Conservation (phyloP, 768 basidiomycete genomes). For the Leccinum subgranulosum region DNA sequence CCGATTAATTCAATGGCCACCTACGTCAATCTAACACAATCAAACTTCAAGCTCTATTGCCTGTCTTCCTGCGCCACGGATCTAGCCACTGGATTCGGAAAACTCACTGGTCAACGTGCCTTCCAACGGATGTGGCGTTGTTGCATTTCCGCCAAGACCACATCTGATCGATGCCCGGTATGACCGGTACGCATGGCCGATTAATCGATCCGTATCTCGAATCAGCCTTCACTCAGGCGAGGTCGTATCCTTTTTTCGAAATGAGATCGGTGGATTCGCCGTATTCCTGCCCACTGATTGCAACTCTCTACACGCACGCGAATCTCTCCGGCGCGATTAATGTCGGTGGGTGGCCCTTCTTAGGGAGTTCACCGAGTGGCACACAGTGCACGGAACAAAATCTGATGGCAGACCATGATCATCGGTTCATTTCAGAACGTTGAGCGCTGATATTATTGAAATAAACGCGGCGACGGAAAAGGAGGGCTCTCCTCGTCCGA, state of each 20-base stretch:
- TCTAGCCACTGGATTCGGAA: not conserved
- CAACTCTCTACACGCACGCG: not conserved
- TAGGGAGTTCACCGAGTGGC: not conserved
- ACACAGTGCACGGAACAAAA: not conserved
- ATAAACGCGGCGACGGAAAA: conserved; percentile 3
- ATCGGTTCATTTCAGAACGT: not conserved
- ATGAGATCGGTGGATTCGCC: conserved; percentile 11
- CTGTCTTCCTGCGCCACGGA: not conserved
- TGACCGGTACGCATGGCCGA: conserved; percentile 1
- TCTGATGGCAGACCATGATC: not conserved
- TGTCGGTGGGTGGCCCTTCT: not conserved
- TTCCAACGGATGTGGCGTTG: not conserved
- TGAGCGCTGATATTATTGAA: not conserved
- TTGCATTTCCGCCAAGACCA: conserved; percentile 7
- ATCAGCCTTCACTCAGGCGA: not conserved
- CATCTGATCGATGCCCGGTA: conserved; percentile 5
- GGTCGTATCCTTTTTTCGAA: not conserved
- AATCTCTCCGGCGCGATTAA: conserved; percentile 3
- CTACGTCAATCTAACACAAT: not conserved
- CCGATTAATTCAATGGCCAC: not conserved
- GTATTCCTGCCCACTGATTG: not conserved
- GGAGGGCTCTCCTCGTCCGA: conserved; percentile 1
- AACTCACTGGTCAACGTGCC: not conserved
- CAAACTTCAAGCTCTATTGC: not conserved
- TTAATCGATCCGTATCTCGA: not conserved